Evolutionary conservation across 176 grass and related monocot species (phyloP).

Genomic region (Eremochloa ophiuroides): DNA sequence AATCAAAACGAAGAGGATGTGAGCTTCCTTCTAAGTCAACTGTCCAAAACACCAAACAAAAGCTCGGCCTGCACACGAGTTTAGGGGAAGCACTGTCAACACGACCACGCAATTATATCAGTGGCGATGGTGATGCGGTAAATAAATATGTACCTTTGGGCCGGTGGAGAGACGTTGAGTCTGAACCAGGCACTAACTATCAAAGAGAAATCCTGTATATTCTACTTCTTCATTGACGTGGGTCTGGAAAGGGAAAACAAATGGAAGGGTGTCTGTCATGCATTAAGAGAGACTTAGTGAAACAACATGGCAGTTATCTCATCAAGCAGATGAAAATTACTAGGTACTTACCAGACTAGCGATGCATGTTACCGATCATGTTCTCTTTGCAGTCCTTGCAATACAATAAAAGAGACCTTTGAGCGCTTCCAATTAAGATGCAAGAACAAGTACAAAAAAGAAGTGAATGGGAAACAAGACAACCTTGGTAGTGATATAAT

Average conservation of each 20-base stretch:
- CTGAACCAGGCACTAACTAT: slow-evolving; percentile 1
- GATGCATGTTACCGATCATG: slow-evolving; percentile 20
- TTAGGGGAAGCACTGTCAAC: background rate
- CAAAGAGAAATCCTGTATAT: slow-evolving; percentile 28
- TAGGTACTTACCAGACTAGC: slow-evolving; percentile 35
- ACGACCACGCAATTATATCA: background rate
- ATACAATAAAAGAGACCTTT: slow-evolving; percentile 34
- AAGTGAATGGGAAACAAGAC: background rate
- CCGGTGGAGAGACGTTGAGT: background rate
- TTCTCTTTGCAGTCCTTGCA: slow-evolving; percentile 96
- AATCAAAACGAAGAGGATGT: slow-evolving; percentile 16
- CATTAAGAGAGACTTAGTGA: background rate
- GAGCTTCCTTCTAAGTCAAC: slow-evolving; percentile 12
- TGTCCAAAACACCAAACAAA: slow-evolving; percentile 42
- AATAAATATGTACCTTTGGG: slow-evolving; percentile 29
- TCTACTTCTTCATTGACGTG: background rate
- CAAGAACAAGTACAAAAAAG: background rate
- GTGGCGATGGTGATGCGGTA: too few relatives aligned
- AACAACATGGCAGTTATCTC: background rate
- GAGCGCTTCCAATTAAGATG: slow-evolving; percentile 6
- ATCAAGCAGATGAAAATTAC: background rate
- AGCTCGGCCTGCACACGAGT: slow-evolving; percentile 6
- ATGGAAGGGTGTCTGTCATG: background rate
- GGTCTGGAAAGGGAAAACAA: slow-evolving; percentile 26
- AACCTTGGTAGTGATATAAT: slow-evolving; percentile 59